These are phyloP conservation scores for Amauroascus verrucosus DNA, from an alignment of 2,329 filamentous ascomycete genomes.

Conservation along the genomic window DNA sequence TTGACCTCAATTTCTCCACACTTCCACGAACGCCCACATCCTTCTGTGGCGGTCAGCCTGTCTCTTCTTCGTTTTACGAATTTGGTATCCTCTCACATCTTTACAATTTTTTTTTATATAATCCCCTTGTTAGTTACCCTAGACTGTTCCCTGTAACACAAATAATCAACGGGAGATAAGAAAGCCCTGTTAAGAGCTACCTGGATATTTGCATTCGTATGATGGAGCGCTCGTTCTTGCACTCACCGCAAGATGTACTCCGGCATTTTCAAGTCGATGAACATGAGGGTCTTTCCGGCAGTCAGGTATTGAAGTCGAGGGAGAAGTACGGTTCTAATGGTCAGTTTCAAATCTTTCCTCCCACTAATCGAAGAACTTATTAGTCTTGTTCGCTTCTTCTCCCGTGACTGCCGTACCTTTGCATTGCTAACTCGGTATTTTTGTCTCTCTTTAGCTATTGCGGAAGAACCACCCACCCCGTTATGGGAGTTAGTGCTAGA, in stretches of 20 bases:
- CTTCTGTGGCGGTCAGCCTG: background rate
- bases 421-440: conserved; percentile 17
- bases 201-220: background rate
- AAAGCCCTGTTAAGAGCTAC: too few relatives aligned
- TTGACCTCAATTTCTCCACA: background rate
- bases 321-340: conserved; percentile 47
- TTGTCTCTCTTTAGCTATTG: conserved; percentile 44
- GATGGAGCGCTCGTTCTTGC: conserved; percentile 48
- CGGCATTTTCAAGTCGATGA: conserved; percentile 45
- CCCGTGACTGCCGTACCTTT: background rate
- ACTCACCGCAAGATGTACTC: conserved; percentile 42
- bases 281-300: conserved; percentile 40
- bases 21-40: background rate
- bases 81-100: background rate
- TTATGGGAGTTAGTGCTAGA: conserved; percentile 94
- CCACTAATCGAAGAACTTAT: background rate
- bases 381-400: background rate
- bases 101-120: background rate
- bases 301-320: conserved; percentile 39
- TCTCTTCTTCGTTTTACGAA: background rate
- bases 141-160: background rate
- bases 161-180: background rate
- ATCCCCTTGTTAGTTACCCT: background rate
- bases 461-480: conserved; percentile 89
- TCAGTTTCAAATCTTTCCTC: conserved; percentile 25